These are phyloP conservation scores for Drosera capensis DNA, from an alignment of 148 eudicot species.

Conservation along the genomic window DNA sequence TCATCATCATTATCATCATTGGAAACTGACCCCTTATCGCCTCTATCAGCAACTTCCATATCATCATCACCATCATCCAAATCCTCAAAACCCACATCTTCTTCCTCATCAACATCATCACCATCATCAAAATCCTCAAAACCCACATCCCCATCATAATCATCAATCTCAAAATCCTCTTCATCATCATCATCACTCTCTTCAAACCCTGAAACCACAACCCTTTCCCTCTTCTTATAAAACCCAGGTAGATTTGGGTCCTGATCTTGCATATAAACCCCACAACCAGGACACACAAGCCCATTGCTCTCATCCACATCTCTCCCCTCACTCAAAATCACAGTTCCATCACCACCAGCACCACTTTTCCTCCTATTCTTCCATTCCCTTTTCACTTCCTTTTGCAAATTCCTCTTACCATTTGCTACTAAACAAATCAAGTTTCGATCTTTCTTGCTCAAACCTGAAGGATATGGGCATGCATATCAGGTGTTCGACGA, in stretches of 20 bases:
- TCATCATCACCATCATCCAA: slow-evolving; percentile 17
- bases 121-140: slow-evolving; percentile 28
- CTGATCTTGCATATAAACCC: slow-evolving; percentile 88
- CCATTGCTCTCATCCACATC: slow-evolving; percentile 64
- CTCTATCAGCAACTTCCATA: slow-evolving; percentile 14
- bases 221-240: slow-evolving; percentile 44
- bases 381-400: too few species aligned
- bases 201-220: slow-evolving; percentile 14
- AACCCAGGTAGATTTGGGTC: slow-evolving; percentile 75
- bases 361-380: slow-evolving; percentile 27
- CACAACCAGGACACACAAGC: slow-evolving; percentile 83
- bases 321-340: slow-evolving; percentile 77
- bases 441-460: too few species aligned
- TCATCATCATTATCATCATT: too few species aligned
- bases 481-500: too few species aligned
- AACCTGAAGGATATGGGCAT: too few species aligned
- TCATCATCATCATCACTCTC: slow-evolving; percentile 16
- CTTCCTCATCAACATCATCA: slow-evolving; percentile 23
- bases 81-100: slow-evolving; percentile 25
- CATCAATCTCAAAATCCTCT: slow-evolving; percentile 19
- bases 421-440: too few species aligned
- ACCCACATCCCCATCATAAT: slow-evolving; percentile 10
- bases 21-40: too few species aligned
- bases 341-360: slow-evolving; percentile 20
- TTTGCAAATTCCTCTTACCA: too few species aligned